phyloP scores from a whole-genome alignment of 108 stramenopile genomes.

The Fistulifera pelliculosa region DNA sequence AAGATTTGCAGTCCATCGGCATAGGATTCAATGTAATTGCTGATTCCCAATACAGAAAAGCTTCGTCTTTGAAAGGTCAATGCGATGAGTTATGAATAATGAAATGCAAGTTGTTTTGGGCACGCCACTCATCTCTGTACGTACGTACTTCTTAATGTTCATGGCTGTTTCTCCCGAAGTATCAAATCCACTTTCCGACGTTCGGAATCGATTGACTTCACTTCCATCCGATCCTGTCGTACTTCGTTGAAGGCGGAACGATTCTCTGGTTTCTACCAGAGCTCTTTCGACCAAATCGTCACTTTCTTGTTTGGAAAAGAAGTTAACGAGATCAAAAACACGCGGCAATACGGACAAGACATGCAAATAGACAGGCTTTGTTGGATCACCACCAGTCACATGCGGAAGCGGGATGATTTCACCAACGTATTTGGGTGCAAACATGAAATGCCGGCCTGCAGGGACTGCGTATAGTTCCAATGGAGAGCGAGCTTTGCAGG shows the following conservation, averaged over 20 bases:
- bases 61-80: slow-evolving; percentile 21
- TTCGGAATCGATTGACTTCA: slow-evolving; percentile 50
- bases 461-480: slow-evolving; percentile 62
- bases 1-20: slow-evolving; percentile 30
- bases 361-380: neutral
- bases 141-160: slow-evolving; percentile 47
- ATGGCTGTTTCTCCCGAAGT: slow-evolving; percentile 60
- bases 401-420: slow-evolving; percentile 77
- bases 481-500: slow-evolving; percentile 8
- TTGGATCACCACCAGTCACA: neutral
- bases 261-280: slow-evolving; percentile 50
- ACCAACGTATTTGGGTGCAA: slow-evolving; percentile 73
- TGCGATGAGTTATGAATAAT: neutral
- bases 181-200: slow-evolving; percentile 80
- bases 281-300: slow-evolving; percentile 56
- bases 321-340: slow-evolving; percentile 69
- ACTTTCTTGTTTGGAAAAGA: slow-evolving; percentile 52
- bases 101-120: no score
- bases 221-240: slow-evolving; percentile 63
- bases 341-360: slow-evolving; percentile 20
- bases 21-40: slow-evolving; percentile 52
- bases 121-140: no score
- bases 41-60: slow-evolving; percentile 65
- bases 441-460: slow-evolving; percentile 81
- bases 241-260: slow-evolving; percentile 66